Conservation (phyloP, 2,329 filamentous ascomycete species). For the Ceratocystis alfenasii region DNA sequence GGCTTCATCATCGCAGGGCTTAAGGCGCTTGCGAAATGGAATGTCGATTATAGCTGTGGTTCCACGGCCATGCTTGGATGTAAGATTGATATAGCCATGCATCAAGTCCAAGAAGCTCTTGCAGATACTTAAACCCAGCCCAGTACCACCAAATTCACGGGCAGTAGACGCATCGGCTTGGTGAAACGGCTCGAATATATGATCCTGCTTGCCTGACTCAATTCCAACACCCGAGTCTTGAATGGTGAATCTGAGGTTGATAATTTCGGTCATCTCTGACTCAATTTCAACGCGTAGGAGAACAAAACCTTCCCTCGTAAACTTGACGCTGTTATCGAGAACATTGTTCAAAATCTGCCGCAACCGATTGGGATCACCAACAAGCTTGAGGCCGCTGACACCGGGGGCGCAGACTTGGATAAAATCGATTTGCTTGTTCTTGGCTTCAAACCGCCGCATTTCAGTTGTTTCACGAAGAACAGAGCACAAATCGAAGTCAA, state of each 20-base stretch:
- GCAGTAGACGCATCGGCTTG: slow-evolving; percentile 73
- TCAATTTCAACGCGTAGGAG: slow-evolving; percentile 53
- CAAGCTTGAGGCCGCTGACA: slow-evolving; percentile 52
- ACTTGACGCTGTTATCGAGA: slow-evolving; percentile 65
- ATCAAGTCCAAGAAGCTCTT: slow-evolving; percentile 72
- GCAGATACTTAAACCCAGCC: slow-evolving; percentile 65
- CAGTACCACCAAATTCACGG: slow-evolving; percentile 66
- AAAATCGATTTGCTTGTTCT: slow-evolving; percentile 66
- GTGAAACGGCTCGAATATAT: slow-evolving; percentile 67
- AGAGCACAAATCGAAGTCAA: slow-evolving; percentile 63
- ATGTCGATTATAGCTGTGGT: slow-evolving; percentile 69
- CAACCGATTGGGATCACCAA: slow-evolving; percentile 74
- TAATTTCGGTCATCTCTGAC: slow-evolving; percentile 50
- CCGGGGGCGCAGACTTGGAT: slow-evolving; percentile 50
- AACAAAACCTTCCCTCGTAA: slow-evolving; percentile 57
- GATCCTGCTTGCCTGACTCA: slow-evolving; percentile 60
- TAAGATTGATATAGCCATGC: slow-evolving; percentile 60
- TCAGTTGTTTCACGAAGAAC: slow-evolving; percentile 70
- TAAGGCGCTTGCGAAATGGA: slow-evolving; percentile 51
- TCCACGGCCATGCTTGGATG: slow-evolving; percentile 54
- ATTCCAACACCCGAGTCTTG: slow-evolving; percentile 75
- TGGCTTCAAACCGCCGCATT: slow-evolving; percentile 77
- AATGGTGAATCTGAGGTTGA: slow-evolving; percentile 59
- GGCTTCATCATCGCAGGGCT: slow-evolving; percentile 2
- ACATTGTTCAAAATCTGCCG: slow-evolving; percentile 75